These are phyloP conservation scores for Trypanosoma cruzi DNA, from an alignment of 208 protist species.

Conservation along the genomic window DNA sequence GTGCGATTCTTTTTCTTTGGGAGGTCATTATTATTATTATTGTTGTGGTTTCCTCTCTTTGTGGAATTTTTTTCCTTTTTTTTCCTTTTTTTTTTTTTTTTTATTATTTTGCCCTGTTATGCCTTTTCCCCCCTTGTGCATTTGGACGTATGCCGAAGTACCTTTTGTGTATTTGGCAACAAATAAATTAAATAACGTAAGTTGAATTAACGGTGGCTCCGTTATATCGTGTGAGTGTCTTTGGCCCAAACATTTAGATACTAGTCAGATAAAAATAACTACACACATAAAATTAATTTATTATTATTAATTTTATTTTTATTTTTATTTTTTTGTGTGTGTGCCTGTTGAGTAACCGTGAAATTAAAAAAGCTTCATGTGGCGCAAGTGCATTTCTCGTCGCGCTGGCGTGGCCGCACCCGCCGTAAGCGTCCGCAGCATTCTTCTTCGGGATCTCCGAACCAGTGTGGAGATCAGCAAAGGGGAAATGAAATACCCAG, in stretches of 20 bases:
- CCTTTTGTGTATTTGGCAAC: too few relatives aligned
- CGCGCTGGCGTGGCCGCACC: not conserved
- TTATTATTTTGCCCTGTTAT: not conserved
- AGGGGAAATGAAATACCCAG: constrained; percentile 36
- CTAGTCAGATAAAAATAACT: too few relatives aligned
- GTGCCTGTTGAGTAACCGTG: not conserved
- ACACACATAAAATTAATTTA: not conserved
- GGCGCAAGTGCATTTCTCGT: constrained; percentile 8
- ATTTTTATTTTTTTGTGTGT: not conserved
- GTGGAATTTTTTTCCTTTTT: not conserved
- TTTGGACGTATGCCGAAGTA: too few relatives aligned
- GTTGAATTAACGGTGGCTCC: too few relatives aligned
- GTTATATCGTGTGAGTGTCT: too few relatives aligned
- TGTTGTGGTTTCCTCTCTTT: too few relatives aligned
- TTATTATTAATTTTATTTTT: not conserved
- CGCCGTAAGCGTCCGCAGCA: not conserved
- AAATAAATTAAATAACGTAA: too few relatives aligned
- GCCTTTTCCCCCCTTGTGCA: too few relatives aligned
- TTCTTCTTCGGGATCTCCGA: constrained; percentile 67
- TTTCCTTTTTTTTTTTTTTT: not conserved
- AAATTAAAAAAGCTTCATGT: constrained; percentile 18
- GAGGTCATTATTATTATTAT: too few relatives aligned
- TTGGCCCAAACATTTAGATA: too few relatives aligned
- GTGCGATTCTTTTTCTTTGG: too few relatives aligned
- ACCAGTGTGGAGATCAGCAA: constrained; percentile 49